Conservation (phyloP, 2,329 filamentous ascomycete species). For the Colletotrichum costaricense region DNA sequence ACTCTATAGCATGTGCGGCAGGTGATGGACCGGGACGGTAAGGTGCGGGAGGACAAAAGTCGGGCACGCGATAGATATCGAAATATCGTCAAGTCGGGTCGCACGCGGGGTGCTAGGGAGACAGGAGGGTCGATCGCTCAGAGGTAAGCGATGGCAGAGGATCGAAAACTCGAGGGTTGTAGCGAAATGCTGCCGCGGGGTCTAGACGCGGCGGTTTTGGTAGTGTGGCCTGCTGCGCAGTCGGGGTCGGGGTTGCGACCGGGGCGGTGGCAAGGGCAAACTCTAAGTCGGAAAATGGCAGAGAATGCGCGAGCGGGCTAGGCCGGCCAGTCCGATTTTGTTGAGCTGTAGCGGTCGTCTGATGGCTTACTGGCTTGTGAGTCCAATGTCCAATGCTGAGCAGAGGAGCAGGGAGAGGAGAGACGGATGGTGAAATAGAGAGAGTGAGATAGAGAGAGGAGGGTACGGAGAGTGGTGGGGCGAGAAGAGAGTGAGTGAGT, state of each 20-base stretch:
- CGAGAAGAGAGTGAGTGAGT: neutral
- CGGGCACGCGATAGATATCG: conserved; percentile 11
- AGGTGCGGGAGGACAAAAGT: neutral
- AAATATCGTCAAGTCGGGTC: conserved; percentile 1
- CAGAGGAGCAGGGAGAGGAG: neutral
- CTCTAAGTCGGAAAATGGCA: conserved; percentile 29
- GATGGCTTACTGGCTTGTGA: neutral
- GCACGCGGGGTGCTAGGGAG: neutral
- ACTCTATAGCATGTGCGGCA: conserved; percentile 14
- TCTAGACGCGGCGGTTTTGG: conserved; percentile 28
- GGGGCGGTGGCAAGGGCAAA: conserved; percentile 35
- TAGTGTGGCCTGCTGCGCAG: conserved; percentile 26
- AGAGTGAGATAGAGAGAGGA: neutral
- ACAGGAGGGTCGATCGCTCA: conserved; percentile 22
- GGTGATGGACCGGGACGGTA: neutral
- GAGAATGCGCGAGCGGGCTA: conserved; percentile 23
- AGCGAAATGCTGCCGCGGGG: conserved; percentile 24
- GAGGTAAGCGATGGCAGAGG: conserved; percentile 7
- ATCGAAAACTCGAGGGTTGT: conserved; percentile 26
- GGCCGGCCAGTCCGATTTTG: conserved; percentile 31
- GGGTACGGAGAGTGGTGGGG: neutral
- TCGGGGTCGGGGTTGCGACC: conserved; percentile 32
- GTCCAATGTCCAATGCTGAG: neutral
- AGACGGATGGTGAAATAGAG: neutral
- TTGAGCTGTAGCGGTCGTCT: conserved; percentile 1